Evolutionary conservation across 2,329 filamentous ascomycete species (phyloP).

Genomic region (Diaporthe australafricana): DNA sequence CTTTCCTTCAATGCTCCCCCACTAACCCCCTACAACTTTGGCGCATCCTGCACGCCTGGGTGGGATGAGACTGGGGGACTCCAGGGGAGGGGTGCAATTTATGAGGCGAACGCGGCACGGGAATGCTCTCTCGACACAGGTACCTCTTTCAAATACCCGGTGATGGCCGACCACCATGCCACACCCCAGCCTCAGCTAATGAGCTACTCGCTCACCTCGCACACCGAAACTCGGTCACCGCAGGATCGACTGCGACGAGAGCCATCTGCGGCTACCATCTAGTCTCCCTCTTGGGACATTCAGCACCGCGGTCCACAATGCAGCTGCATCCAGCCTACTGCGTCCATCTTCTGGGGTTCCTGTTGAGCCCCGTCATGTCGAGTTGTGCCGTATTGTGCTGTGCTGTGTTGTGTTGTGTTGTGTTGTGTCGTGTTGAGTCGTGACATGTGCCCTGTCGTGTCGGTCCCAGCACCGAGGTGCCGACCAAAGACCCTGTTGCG

Average conservation of each 20-base stretch:
- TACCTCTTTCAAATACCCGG: not conserved
- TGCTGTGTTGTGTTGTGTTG: not conserved
- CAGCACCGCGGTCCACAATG: not conserved
- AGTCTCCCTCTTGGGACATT: not conserved
- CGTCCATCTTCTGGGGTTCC: not conserved
- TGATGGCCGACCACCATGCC: conserved; percentile 15
- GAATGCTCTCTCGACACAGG: not conserved
- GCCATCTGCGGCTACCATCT: conserved; percentile 2
- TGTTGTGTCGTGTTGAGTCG: not conserved
- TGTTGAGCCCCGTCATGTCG: conserved; percentile 7
- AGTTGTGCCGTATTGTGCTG: not conserved
- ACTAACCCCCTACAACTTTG: not conserved
- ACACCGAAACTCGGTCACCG: conserved; percentile 21
- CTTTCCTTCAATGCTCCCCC: not conserved
- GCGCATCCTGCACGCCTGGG: conserved; percentile 8
- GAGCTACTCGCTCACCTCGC: conserved; percentile 3
- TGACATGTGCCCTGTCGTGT: not conserved
- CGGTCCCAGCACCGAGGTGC: conserved; percentile 15
- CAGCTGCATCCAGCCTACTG: not conserved
- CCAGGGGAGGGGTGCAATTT: not conserved
- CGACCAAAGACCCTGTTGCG: not conserved
- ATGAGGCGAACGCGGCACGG: conserved; percentile 1
- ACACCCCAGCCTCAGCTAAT: conserved; percentile 1
- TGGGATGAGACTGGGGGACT: not conserved
- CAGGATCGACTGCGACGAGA: conserved; percentile 17